A percentile compares a stretch with the other conserved stretches of the same genome.
Evolutionary conservation across 2,329 filamentous ascomycete genomes (phyloP).

Genomic region (Aspergillus piperis): DNA sequence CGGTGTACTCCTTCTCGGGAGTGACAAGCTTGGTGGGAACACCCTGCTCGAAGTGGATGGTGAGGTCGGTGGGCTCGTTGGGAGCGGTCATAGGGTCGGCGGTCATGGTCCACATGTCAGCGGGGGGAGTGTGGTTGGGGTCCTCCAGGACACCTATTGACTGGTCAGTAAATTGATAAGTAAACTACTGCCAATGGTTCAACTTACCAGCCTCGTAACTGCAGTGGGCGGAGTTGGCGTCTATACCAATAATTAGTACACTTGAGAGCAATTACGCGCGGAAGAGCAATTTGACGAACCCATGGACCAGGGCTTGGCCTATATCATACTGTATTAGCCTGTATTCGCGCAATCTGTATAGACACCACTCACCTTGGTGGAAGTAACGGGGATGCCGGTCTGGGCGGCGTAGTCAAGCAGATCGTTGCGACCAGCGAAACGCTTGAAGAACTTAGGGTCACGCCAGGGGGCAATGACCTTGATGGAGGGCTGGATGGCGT

Average conservation of each 20-base stretch:
- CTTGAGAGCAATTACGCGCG: conserved; percentile 43
- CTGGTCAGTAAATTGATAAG: conserved; percentile 34
- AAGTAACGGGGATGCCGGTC: conserved; percentile 50
- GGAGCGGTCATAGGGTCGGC: conserved; percentile 69
- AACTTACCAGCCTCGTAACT: conserved; percentile 70
- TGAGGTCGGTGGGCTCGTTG: conserved; percentile 70
- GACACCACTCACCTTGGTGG: conserved; percentile 40
- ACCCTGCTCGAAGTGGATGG: conserved; percentile 71
- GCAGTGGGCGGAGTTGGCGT: conserved; percentile 62
- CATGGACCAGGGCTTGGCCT: conserved; percentile 55
- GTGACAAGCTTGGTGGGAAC: conserved; percentile 68
- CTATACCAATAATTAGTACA: conserved; percentile 17
- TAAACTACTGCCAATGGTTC: neutral
- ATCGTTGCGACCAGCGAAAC: conserved; percentile 52
- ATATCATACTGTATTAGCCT: conserved; percentile 4
- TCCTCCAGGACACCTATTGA: conserved; percentile 42
- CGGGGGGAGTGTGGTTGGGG: conserved; percentile 63
- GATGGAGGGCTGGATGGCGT: conserved; percentile 51
- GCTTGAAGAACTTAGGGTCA: conserved; percentile 51
- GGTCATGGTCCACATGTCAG: conserved; percentile 75
- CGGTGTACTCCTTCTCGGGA: conserved; percentile 64
- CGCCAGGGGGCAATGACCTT: conserved; percentile 54
- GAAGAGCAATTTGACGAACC: conserved; percentile 47
- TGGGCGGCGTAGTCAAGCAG: conserved; percentile 52
- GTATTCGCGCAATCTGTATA: no score